A percentile compares a stretch with the other conserved stretches of the same genome.
Evolutionary conservation across 73 alveolate genomes (phyloP).

Genomic region (Vitrella brassicaformis): DNA sequence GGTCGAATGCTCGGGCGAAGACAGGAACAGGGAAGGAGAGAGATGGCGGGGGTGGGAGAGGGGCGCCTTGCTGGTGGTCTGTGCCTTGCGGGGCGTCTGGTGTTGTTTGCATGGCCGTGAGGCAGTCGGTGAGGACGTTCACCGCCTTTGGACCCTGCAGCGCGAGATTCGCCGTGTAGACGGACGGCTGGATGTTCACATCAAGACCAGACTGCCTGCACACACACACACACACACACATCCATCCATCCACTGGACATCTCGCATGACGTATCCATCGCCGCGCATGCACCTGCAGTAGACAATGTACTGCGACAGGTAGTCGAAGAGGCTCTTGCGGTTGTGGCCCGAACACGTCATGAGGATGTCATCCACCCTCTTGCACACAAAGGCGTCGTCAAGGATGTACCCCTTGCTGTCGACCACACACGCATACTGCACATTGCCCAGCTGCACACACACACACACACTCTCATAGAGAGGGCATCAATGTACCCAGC

Average conservation of each 20-base stretch:
- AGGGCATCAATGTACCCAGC: background rate
- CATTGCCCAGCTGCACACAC: background rate
- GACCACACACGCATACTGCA: slow-evolving; percentile 8
- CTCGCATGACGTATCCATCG: background rate
- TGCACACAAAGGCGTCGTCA: slow-evolving; percentile 27
- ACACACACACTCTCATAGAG: background rate
- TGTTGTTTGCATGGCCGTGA: too few species aligned
- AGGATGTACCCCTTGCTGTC: slow-evolving; percentile 27
- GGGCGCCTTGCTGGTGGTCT: too few species aligned
- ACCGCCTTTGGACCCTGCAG: too few species aligned
- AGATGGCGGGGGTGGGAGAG: too few species aligned
- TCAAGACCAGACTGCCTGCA: background rate
- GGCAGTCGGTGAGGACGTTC: too few species aligned
- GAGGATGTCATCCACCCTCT: slow-evolving; percentile 7
- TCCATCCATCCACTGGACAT: background rate
- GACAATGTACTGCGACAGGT: background rate
- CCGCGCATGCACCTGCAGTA: background rate
- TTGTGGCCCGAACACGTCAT: slow-evolving; percentile 22
- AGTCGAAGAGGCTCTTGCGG: slow-evolving; percentile 16
- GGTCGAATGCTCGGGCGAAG: too few species aligned
- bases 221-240: background rate
- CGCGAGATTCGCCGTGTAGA: too few species aligned
- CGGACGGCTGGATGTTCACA: background rate
- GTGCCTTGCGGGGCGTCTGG: too few species aligned
- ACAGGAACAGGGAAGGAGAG: too few species aligned